Conservation (phyloP, 2,329 filamentous ascomycete genomes). For the Cytospora piceae region DNA sequence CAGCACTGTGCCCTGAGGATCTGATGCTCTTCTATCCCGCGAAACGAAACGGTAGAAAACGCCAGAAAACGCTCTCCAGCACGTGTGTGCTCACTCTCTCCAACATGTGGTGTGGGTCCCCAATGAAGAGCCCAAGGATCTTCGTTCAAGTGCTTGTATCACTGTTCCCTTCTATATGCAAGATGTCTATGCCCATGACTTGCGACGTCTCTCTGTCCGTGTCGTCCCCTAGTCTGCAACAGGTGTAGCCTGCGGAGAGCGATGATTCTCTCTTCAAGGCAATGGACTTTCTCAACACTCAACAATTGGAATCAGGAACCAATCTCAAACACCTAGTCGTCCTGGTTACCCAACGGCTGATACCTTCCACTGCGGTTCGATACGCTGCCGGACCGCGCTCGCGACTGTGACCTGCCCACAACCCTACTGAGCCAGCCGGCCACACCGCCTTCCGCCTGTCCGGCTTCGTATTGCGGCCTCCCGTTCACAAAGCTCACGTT, state of each 20-base stretch:
- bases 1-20: neutral
- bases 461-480: constrained; percentile 44
- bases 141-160: constrained; percentile 5
- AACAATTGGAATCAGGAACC: neutral
- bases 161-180: constrained; percentile 27
- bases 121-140: neutral
- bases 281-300: neutral
- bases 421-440: constrained; percentile 54
- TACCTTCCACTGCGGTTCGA: constrained; percentile 43
- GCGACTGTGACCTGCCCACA: constrained; percentile 39
- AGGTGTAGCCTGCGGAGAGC: neutral
- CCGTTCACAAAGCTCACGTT: constrained; percentile 55
- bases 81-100: constrained; percentile 15
- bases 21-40: neutral
- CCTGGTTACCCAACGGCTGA: constrained; percentile 46
- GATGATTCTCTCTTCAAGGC: neutral
- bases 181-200: constrained; percentile 18
- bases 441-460: constrained; percentile 43
- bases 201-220: constrained; percentile 7
- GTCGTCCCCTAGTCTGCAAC: neutral
- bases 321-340: constrained; percentile 38
- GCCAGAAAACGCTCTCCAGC: constrained; percentile 6
- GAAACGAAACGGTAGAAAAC: neutral
- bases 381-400: constrained; percentile 40
- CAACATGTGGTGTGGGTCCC: neutral